These are phyloP conservation scores for Rhynchospora pubera DNA, from an alignment of 176 grass and related monocot species.

Conservation along the genomic window DNA sequence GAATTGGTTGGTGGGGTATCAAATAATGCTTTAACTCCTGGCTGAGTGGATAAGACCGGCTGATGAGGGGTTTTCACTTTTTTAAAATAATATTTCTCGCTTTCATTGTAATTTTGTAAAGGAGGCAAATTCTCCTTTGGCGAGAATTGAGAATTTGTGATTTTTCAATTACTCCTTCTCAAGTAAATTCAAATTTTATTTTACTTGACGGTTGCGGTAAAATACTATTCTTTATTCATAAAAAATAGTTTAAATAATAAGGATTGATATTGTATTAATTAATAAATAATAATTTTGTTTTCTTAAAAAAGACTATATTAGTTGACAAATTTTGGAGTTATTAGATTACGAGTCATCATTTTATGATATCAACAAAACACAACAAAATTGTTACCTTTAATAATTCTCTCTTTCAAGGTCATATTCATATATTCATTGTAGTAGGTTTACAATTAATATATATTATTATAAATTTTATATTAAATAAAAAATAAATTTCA, in stretches of 20 bases:
- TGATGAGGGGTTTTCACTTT: background rate
- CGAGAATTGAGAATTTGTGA: background rate
- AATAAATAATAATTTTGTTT: too few relatives aligned
- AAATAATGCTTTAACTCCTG: background rate
- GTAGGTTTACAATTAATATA: too few relatives aligned
- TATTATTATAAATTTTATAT: too few relatives aligned
- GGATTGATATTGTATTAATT: background rate
- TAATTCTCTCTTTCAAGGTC: too few relatives aligned
- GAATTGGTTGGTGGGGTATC: background rate
- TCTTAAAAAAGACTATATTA: too few relatives aligned
- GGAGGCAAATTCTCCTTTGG: background rate
- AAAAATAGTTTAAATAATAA: background rate
- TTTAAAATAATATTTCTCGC: background rate
- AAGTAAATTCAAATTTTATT: too few relatives aligned
- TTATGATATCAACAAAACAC: too few relatives aligned
- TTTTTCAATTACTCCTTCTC: background rate
- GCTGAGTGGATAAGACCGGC: conserved; percentile 1
- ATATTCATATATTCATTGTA: too few relatives aligned
- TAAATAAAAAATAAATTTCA: too few relatives aligned
- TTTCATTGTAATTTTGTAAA: background rate
- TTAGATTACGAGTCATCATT: too few relatives aligned
- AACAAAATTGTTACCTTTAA: too few relatives aligned
- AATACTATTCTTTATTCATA: background rate
- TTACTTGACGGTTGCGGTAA: background rate
- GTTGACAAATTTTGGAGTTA: too few relatives aligned